Percentiles rank a stretch among this genome's conserved stretches.
These are phyloP conservation scores for Exobasidium rhododendri DNA, from an alignment of 1,284 basidiomycete genomes.

Conservation along the genomic window DNA sequence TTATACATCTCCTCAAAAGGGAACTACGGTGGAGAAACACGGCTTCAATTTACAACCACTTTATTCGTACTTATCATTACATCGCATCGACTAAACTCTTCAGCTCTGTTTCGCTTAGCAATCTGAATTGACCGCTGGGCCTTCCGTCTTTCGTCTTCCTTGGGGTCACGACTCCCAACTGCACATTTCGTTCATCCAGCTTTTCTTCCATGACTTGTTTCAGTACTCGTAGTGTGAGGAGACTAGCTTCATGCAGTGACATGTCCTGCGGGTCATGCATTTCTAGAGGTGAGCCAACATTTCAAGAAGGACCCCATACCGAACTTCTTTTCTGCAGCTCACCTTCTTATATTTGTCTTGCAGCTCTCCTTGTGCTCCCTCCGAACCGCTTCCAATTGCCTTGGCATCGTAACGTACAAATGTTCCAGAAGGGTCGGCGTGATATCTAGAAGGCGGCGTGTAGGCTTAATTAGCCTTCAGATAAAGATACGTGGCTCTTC, in stretches of 20 bases:
- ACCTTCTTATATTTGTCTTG: constrained; percentile 93
- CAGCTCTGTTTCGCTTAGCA: constrained; percentile 46
- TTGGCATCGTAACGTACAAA: constrained; percentile 97
- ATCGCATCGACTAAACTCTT: constrained; percentile 50
- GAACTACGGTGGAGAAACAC: neutral
- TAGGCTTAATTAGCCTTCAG: neutral
- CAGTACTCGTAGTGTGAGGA: constrained; percentile 79
- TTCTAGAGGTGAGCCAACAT: neutral
- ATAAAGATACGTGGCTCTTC: neutral
- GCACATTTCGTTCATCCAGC: constrained; percentile 95
- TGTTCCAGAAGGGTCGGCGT: constrained; percentile 98
- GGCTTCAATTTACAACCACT: neutral
- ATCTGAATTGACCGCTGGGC: constrained; percentile 46
- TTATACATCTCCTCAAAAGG: neutral
- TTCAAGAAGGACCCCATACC: neutral
- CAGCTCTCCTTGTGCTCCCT: constrained; percentile 92
- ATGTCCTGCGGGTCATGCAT: constrained; percentile 68
- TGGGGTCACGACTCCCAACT: constrained; percentile 67
- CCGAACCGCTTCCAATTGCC: constrained; percentile 95
- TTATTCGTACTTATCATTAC: too few species aligned
- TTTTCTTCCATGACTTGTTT: constrained; percentile 99
- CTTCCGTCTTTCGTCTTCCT: constrained; percentile 44
- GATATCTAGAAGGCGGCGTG: constrained; percentile 54
- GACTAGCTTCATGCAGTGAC: constrained; percentile 82
- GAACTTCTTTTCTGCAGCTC: constrained; percentile 60